Percentiles rank a stretch among this genome's conserved stretches.
These are phyloP conservation scores for Scheffersomyces amazonensis DNA, from an alignment of 805 yeast genomes.

Conservation along the genomic window DNA sequence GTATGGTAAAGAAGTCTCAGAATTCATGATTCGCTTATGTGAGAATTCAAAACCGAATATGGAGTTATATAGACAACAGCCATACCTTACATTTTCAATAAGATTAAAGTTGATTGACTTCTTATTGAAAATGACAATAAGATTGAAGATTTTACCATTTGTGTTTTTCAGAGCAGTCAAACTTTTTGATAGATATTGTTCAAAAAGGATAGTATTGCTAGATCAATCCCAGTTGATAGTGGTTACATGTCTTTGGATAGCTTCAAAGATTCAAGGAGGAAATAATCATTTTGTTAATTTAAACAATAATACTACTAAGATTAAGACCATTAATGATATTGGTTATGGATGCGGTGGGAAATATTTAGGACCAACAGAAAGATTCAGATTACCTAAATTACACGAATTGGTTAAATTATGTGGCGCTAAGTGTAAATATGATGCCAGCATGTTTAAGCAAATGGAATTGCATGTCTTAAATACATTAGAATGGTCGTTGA, in stretches of 20 bases:
- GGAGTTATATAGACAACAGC: constrained; percentile 75
- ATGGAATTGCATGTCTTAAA: constrained; percentile 52
- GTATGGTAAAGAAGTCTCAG: constrained; percentile 50
- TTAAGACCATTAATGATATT: constrained; percentile 33
- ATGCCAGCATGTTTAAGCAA: constrained; percentile 49
- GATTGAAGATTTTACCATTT: constrained; percentile 65
- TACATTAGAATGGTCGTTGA: constrained; percentile 61
- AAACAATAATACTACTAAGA: constrained; percentile 18
- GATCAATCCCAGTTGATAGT: constrained; percentile 90
- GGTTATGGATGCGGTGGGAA: constrained; percentile 55
- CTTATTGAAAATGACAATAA: constrained; percentile 64
- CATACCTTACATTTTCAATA: constrained; percentile 73
- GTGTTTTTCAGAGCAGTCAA: constrained; percentile 66
- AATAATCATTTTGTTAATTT: constrained; percentile 63
- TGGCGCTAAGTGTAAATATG: constrained; percentile 57
- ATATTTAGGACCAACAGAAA: constrained; percentile 66
- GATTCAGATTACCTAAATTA: constrained; percentile 72
- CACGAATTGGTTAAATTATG: constrained; percentile 70
- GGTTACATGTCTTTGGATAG: constrained; percentile 89
- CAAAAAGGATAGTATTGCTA: constrained; percentile 76
- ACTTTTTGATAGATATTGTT: constrained; percentile 87
- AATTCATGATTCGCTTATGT: constrained; percentile 30
- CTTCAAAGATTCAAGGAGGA: constrained; percentile 80
- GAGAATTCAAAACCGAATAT: constrained; percentile 45
- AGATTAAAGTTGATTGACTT: constrained; percentile 79